phyloP scores from a whole-genome alignment of 1,284 basidiomycete genomes.

The Malassezia cuniculi region DNA sequence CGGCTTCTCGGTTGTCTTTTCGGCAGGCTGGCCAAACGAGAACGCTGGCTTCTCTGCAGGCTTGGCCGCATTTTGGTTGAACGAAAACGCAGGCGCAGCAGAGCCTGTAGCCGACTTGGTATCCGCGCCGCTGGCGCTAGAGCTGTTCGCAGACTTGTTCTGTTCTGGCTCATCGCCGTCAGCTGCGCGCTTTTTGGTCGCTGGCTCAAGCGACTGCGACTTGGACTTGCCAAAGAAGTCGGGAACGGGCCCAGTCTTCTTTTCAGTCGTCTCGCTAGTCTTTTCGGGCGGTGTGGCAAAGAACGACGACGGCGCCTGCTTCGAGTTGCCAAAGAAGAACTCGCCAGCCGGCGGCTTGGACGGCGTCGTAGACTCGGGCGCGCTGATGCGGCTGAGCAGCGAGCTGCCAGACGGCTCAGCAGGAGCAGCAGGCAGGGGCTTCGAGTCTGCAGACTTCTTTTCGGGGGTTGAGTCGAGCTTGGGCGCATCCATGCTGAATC shows the following conservation, averaged over 20 bases:
- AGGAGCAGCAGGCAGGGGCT: neutral
- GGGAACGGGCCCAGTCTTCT: conserved; percentile 33
- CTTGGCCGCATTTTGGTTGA: no score
- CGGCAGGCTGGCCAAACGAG: conserved; percentile 4
- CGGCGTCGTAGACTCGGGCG: conserved; percentile 14
- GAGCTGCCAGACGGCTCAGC: conserved; percentile 3
- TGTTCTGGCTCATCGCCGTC: neutral
- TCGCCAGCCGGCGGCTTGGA: conserved; percentile 11
- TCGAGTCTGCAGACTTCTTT: no score
- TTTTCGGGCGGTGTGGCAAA: conserved; percentile 19
- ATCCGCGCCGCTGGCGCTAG: conserved; percentile 2
- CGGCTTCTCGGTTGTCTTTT: conserved; percentile 3
- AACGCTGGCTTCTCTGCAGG: conserved; percentile 10
- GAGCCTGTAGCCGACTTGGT: no score
- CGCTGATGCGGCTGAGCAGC: neutral
- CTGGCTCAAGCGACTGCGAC: conserved; percentile 18
- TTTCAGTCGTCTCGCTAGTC: conserved; percentile 13
- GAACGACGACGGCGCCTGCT: conserved; percentile 15
- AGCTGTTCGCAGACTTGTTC: neutral
- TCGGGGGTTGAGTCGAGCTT: no score
- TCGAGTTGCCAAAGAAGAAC: conserved; percentile 9
- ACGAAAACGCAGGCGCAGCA: no score
- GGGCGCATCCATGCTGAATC: no score
- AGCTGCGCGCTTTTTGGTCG: neutral
- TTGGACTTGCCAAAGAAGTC: conserved; percentile 31